Base-by-base conservation (phyloP, 108 stramenopile genomes). In the Parietichytrium sp. region DNA sequence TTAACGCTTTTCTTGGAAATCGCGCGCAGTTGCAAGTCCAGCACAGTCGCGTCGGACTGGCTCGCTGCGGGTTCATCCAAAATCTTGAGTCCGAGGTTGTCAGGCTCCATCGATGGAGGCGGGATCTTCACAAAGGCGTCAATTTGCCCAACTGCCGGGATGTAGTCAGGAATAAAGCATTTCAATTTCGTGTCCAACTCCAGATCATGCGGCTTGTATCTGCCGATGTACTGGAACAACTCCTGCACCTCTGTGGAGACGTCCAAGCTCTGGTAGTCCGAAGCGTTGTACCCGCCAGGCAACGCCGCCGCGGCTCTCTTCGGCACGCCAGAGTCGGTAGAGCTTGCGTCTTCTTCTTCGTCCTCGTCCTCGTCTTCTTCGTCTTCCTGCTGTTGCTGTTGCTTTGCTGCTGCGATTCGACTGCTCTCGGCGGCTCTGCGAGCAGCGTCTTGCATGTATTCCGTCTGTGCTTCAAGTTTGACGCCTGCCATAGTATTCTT, bases 121-220 rank as follows among this genome's bases (percentile, higher is more conserved):
- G 91, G 91, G 48, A 92, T 84, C 80, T 93, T 94, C 55, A 95
- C 49, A 77, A 94, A 92, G n/a, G 92, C 89, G 54, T 95, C 93
- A 55, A 93, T 91, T n/a, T 93, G 91, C 18, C 93, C 93, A 3
- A 94, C 83, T 0, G 94, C 91, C 20, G 93, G 93, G 55, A 93
- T 93, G 79, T 89, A 93, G 61, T 88, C 89, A 12, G 93, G 94
- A 18, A 93, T 88, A 79, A 93, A 95, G 52, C 91, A 90, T 80
- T 90, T 91, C 23, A 94, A 84, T 29, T 87, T 82, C 52, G 93
- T 92, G 23, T 92, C 90, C 18, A 93, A 85, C 27, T 93, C 92
- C 25, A 92, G 78, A 3, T 92, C 92, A 52, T 92, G 91, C 15
- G 93, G 90, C 51, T 92, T 89, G 87, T 93, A 95, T 3, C 83